phyloP scores from a whole-genome alignment of 495 filamentous ascomycete species.

The Xylaria curta region DNA sequence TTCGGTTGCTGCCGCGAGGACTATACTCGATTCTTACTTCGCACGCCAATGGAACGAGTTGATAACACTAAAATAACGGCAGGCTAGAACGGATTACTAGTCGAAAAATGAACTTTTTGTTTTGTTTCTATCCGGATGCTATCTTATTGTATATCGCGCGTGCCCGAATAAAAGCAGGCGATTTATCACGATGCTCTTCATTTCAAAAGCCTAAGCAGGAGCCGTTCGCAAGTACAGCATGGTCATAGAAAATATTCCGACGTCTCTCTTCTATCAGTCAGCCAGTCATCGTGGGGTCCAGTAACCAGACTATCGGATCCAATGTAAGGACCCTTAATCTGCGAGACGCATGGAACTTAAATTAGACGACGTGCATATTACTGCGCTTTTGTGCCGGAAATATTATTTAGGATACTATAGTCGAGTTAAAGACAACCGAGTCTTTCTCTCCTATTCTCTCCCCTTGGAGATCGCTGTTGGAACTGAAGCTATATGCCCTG shows the following conservation, averaged over 20 bases:
- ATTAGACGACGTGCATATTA: constrained; percentile 18
- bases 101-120: background rate
- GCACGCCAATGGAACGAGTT: no score
- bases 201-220: background rate
- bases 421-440: no score
- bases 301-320: constrained; percentile 21
- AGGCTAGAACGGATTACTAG: background rate
- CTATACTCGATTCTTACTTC: background rate
- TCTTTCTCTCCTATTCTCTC: background rate
- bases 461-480: background rate
- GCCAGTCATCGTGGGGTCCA: constrained; percentile 20
- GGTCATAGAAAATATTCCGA: background rate
- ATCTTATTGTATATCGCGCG: background rate
- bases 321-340: constrained; percentile 2
- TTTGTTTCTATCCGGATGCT: background rate
- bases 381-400: background rate
- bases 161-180: background rate
- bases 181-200: background rate
- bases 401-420: background rate
- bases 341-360: constrained; percentile 20
- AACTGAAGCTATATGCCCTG: background rate
- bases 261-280: background rate
- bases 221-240: constrained; percentile 1
- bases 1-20: background rate
- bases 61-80: background rate